Conservation (phyloP, 2,329 filamentous ascomycete genomes). For the Trichophyton schoenleinii region DNA sequence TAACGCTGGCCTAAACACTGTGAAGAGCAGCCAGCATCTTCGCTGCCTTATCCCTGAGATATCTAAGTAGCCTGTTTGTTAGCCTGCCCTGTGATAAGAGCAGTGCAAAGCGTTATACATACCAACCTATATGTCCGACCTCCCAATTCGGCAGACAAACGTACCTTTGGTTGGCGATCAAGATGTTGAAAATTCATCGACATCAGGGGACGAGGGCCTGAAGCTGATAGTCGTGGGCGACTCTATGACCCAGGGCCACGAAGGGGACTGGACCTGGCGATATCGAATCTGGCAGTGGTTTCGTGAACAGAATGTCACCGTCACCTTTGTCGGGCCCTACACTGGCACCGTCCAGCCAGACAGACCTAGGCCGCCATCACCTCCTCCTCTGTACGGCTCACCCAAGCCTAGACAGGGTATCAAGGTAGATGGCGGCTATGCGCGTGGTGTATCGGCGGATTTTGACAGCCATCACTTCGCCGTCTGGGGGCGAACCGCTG, state of each 20-base stretch:
- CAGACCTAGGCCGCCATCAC: not conserved
- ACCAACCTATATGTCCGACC: too few relatives aligned
- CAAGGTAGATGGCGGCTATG: not conserved
- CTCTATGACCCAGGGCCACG: not conserved
- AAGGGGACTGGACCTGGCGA: slow-evolving; percentile 3
- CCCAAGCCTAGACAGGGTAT: not conserved
- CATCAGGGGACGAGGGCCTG: not conserved
- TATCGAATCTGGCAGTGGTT: slow-evolving; percentile 3
- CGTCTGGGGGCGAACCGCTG: not conserved
- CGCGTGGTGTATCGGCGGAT: not conserved
- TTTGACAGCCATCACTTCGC: slow-evolving; percentile 1
- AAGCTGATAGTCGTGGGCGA: not conserved
- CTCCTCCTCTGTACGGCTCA: not conserved
- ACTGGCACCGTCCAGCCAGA: slow-evolving; percentile 1
- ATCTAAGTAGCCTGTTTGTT: too few relatives aligned
- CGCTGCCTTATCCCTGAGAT: too few relatives aligned
- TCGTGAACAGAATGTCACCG: not conserved
- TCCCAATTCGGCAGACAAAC: too few relatives aligned
- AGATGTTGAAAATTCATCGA: not conserved
- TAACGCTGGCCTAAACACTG: too few relatives aligned
- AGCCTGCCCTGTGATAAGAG: not conserved
- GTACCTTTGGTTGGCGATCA: not conserved
- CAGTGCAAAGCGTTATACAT: too few relatives aligned
- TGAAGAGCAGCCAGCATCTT: too few relatives aligned
- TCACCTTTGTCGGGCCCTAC: not conserved